A percentile compares a stretch with the other conserved stretches of the same genome.
Conservation (phyloP, 2,329 filamentous ascomycete species). For the Calonectria leucothoes region DNA sequence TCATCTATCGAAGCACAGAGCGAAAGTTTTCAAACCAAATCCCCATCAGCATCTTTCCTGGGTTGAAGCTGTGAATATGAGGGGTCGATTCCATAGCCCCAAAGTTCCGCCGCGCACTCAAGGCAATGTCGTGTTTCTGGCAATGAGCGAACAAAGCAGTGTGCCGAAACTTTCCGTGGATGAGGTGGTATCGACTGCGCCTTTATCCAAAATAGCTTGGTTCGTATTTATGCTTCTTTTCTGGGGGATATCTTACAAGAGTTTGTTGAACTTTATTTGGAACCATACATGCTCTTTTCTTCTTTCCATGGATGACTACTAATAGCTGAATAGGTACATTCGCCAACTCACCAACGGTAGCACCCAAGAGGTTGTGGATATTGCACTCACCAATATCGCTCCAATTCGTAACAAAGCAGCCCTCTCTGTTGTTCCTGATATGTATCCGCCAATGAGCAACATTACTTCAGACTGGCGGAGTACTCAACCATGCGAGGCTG, state of each 20-base stretch:
- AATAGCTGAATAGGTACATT: constrained; percentile 45
- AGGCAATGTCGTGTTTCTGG: constrained; percentile 45
- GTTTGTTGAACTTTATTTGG: too few species aligned
- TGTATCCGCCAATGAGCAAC: constrained; percentile 50
- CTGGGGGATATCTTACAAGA: too few species aligned
- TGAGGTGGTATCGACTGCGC: constrained; percentile 50
- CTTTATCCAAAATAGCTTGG: constrained; percentile 48
- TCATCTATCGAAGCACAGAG: constrained; percentile 48
- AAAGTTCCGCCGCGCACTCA: constrained; percentile 49
- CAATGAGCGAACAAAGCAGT: constrained; percentile 1
- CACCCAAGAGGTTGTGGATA: constrained; percentile 44
- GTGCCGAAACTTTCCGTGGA: constrained; percentile 44
- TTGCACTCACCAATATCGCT: constrained; percentile 44
- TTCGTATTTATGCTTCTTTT: too few species aligned
- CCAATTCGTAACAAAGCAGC: constrained; percentile 49
- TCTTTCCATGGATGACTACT: too few species aligned
- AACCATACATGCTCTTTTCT: too few species aligned
- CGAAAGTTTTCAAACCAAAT: constrained; percentile 47
- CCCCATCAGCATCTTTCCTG: constrained; percentile 44
- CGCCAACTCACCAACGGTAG: constrained; percentile 50
- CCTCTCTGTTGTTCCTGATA: constrained; percentile 48
- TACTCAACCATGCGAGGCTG: constrained; percentile 38
- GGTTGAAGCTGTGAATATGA: constrained; percentile 52
- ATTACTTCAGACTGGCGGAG: constrained; percentile 51
- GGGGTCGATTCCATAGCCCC: constrained; percentile 46